Evolutionary conservation across 2,329 filamentous ascomycete genomes (phyloP), one percentile per base, ranked within the genome.

Genomic region (Grosmannia huntii): DNA sequence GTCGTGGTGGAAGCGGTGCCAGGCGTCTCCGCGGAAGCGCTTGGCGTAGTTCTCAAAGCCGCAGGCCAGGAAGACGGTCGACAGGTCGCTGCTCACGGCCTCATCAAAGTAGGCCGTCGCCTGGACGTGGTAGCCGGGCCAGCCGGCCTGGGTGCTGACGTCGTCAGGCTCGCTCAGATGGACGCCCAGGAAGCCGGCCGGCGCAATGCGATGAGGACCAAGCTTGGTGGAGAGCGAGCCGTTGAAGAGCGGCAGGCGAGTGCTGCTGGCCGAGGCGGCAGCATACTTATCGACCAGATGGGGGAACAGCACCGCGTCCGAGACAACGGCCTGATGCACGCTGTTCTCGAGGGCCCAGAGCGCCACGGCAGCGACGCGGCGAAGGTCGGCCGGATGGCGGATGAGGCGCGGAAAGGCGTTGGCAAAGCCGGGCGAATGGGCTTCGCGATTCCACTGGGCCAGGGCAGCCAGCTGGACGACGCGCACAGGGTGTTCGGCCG

Each of bases 51-150:
- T 59, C 6, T 62, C 57, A 44, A 71, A 68, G 11, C 69, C 69
- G 3, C 69, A 70, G 11, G 71, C 71, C 19, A 70, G 67, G 60
- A 74, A 75, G 14, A 74, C 65, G 46, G 70, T 48, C 0, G 61
- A 55, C 0, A 71, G 63, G 2, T 66, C 63, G 41, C 64, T 57
- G 4, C 63, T 51, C 10, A 64, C 49, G 0, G 72, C 69, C 55
- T 71, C 67, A 25, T 64, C 55, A 21, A 75, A 65, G 60, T 73
- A 73, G 2, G 67, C 66, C 3, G 66, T 61, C 2, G 70, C 68
- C 63, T 75, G 72, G 0, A 66, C 66, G 4, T 68, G 64, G 61
- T 68, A 72, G 33, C 67, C 67, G 33, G 70, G 64, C 65, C 70
- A 69, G 36, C 68, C 66, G 27, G 64, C 64, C 12, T 59, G 62